Base-by-base conservation (phyloP, 805 yeast genomes). In the Barnettozyma salicaria region DNA sequence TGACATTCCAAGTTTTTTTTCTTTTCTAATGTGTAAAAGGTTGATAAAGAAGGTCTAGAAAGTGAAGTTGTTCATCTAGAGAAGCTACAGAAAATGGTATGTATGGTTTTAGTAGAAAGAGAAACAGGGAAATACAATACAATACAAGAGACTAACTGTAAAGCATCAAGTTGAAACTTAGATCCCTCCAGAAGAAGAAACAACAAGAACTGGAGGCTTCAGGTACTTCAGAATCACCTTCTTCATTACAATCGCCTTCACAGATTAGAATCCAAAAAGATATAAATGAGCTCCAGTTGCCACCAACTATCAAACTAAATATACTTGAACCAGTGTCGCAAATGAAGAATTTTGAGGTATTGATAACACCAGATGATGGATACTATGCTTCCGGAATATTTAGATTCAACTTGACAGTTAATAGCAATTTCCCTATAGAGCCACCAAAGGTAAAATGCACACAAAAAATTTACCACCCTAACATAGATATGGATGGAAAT, bases 401-500 rank as follows among this genome's bases (percentile, higher is more conserved):
- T 61, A 56, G 56, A 16, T 90, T 90, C 58, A 64, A 67, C n/a
- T 74, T 89, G 31, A 65, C 63, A 22, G 68, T 89, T 27, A 74
- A 76, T 33, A 77, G 76, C 27, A 79, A 77, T 47, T 90, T 79
- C 60, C 98, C 98, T 2, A 92, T 89, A 40, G 92, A 84, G 34
- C 88, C 97, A 7, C 98, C 98, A 8, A 83, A 78, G 53, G 87
- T 88, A 37, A 70, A 72, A 47, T 82, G 94, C 50, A 36, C 67
- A 21, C 72, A 78, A 36, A 78, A 70, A 53, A 84, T 90, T 5
- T 90, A 83, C 61, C 98, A 90, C 56, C 98, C 98, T 10, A 90
- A 90, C 54, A 90, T 90, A 46, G 96, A 90, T 56, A 56, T 76
- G 16, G 81, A 84, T 30, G 97, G 97, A 0, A 90, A 88, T 54